Base-by-base conservation (phyloP, 257 asterid genomes). In the Gardenia jasminoides region DNA sequence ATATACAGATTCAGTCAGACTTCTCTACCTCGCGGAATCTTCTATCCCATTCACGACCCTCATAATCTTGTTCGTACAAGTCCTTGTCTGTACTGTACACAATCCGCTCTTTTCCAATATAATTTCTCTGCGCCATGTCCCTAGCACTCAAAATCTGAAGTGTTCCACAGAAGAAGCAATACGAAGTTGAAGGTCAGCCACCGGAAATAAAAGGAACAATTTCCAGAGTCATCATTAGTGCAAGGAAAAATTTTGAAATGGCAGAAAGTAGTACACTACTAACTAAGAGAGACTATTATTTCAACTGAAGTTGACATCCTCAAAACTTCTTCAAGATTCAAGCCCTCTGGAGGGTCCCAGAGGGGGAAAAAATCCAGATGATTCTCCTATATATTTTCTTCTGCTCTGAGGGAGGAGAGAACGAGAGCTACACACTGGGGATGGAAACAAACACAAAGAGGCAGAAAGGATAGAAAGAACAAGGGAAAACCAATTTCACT, bases 111-210 rank as follows among this genome's bases (percentile, higher is more conserved):
- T 89, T 80, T 48, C 99, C 88, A 46, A 96, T 92, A 84, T 88
- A 91, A 26, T 93, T 92, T 89, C 87, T 86, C 77, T 93, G 93
- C 13, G 99, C 97, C 98, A 96, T 92, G 83, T 93, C 97, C 74
- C 99, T 90, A 8, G 99, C 98, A 80, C 93, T 96, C 88, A 92
- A 78, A 81, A 96, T 86, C 99, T 96, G 93, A 79, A 62, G 39
- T 33, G 20, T 24, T 59, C 50, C 52, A 70, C 28, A 52, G 28
- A 36, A 77, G 72, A 66, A 22, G 43, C 43, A 8, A 70, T 79
- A 79, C 67, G 33, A 36, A 73, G 8, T 39, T 10, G 33, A 48
- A 39, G 43, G 33, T 36, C 65, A 26, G 69, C 56, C 0, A 22
- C 33, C 13, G 16, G 3, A 43, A 69, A 24, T 1, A 69, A 69